Percentiles rank a stretch among this genome's conserved stretches.
Evolutionary conservation across 2,329 filamentous ascomycete genomes (phyloP).

Genomic region (Acephala macrosclerotiorum): DNA sequence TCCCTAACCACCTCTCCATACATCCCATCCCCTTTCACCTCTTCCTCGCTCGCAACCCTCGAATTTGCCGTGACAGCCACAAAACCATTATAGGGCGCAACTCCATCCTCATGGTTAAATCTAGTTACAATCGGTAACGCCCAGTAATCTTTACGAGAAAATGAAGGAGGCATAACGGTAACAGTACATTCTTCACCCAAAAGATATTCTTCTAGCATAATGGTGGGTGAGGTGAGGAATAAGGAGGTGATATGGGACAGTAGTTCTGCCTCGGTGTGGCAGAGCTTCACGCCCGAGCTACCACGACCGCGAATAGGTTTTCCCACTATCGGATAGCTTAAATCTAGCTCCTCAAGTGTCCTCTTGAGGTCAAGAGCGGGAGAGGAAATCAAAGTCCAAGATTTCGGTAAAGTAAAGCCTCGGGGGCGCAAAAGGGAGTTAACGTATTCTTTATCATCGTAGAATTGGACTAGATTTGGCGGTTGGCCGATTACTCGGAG

Average conservation of each 20-base stretch:
- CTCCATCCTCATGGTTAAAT: conserved; percentile 55
- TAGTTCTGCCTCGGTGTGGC: conserved; percentile 44
- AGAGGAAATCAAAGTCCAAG: conserved; percentile 41
- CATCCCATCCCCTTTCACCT: conserved; percentile 43
- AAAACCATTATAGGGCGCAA: conserved; percentile 57
- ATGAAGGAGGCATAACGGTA: conserved; percentile 57
- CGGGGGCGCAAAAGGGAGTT: conserved; percentile 50
- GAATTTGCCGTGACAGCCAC: conserved; percentile 58
- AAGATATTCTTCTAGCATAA: conserved; percentile 58
- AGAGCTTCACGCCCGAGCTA: conserved; percentile 58
- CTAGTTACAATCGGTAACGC: conserved; percentile 53
- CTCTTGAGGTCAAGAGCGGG: not conserved
- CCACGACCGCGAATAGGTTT: conserved; percentile 58
- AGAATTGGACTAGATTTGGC: conserved; percentile 54
- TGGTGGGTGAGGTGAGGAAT: conserved; percentile 45
- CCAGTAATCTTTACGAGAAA: conserved; percentile 47
- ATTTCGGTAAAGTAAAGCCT: conserved; percentile 49
- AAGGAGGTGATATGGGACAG: conserved; percentile 46
- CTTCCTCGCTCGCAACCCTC: conserved; percentile 43
- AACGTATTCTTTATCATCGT: conserved; percentile 58
- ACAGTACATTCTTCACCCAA: conserved; percentile 57
- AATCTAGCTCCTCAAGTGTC: not conserved
- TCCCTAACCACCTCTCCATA: conserved; percentile 47
- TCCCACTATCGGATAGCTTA: conserved; percentile 50
- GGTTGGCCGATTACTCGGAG: conserved; percentile 55